Evolutionary conservation across 169 alveolate genomes (phyloP).

Genomic region (Plasmodium vivax): DNA sequence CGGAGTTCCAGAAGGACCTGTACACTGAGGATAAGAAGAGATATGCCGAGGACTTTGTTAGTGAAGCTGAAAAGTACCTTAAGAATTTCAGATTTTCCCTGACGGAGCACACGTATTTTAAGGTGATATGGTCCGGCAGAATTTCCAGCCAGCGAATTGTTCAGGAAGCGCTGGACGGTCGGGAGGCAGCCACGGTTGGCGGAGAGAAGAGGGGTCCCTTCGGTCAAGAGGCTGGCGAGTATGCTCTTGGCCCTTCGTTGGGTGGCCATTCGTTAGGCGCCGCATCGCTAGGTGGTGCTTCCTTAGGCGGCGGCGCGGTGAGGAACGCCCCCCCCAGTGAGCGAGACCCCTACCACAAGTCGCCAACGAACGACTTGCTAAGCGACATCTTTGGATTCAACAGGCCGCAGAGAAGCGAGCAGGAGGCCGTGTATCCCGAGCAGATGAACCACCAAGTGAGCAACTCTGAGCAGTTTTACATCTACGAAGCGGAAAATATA

Average conservation of each 20-base stretch:
- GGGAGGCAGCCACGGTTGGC: not conserved
- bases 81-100: slow-evolving; percentile 44
- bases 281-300: too few species aligned
- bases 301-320: not conserved
- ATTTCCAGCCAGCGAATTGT: slow-evolving; percentile 51
- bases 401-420: not conserved
- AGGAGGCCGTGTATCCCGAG: not conserved
- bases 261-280: not conserved
- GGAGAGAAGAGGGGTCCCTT: not conserved
- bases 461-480: slow-evolving; percentile 30
- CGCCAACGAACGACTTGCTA: slow-evolving; percentile 11
- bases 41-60: slow-evolving; percentile 11
- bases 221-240: not conserved
- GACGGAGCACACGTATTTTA: slow-evolving; percentile 69
- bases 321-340: not conserved
- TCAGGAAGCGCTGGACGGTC: slow-evolving; percentile 1
- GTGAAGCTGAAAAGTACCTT: slow-evolving; percentile 18
- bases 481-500: slow-evolving; percentile 69
- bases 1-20: slow-evolving; percentile 17
- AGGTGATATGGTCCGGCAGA: slow-evolving; percentile 71
- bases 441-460: not conserved
- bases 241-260: not conserved
- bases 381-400: slow-evolving; percentile 14
- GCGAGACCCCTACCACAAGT: not conserved
- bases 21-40: not conserved